Conservation (phyloP, 1,139 yeast species). For the Yamadazyma buinensis region DNA sequence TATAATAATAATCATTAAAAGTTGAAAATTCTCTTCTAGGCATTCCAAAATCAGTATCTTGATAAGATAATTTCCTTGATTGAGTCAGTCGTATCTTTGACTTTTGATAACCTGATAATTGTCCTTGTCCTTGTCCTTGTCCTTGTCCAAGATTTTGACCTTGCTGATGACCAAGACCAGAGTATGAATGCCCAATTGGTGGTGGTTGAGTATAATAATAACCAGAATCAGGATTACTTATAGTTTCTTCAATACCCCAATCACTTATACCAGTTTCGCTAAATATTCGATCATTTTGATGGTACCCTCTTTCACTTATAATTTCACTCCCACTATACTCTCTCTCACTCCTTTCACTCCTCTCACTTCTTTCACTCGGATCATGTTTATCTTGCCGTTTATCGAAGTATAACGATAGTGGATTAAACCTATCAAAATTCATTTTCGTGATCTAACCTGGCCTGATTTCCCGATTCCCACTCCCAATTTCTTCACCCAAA, state of each 20-base stretch:
- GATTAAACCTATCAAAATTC: slow-evolving; percentile 34
- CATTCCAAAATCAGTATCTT: background rate
- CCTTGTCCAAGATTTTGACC: too few relatives aligned
- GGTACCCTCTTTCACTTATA: slow-evolving; percentile 1
- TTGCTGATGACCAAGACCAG: too few relatives aligned
- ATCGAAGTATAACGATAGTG: slow-evolving; percentile 13
- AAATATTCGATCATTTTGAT: slow-evolving; percentile 1
- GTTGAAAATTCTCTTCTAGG: too few relatives aligned
- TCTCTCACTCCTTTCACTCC: background rate
- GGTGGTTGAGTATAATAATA: slow-evolving; percentile 10
- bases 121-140: background rate
- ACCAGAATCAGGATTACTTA: slow-evolving; percentile 7
- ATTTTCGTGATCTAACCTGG: too few relatives aligned
- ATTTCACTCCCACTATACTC: slow-evolving; percentile 1
- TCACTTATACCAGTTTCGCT: slow-evolving; percentile 24
- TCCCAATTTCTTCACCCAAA: too few relatives aligned
- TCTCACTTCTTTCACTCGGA: background rate
- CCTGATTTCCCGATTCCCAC: too few relatives aligned
- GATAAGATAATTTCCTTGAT: background rate
- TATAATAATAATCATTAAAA: slow-evolving; percentile 6
- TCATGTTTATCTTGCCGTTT: background rate
- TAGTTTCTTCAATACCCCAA: slow-evolving; percentile 40
- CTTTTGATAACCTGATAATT: background rate
- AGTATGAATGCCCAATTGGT: slow-evolving; percentile 10
- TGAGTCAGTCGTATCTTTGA: too few relatives aligned